Base-by-base conservation (phyloP, 169 alveolate species). In the Plasmodium berghei region DNA sequence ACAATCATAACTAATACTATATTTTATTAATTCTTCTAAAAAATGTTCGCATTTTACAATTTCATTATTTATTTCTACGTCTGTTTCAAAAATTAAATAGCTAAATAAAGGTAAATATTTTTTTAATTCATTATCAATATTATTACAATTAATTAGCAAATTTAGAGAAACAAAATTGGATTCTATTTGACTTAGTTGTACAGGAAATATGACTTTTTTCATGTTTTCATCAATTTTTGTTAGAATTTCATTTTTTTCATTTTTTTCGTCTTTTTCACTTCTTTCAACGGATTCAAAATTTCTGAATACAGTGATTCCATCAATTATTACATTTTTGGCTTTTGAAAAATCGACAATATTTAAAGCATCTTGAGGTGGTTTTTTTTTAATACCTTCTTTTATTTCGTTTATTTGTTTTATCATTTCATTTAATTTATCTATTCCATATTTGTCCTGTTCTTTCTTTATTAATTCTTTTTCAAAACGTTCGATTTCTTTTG, bases 111-210 rank as follows among this genome's bases (percentile, higher is more conserved):
- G 87, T 6, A 93, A 71, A 52, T 92, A 90, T 66, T 89, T 92
- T 49, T 71, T 59, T 46, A 73, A 75, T 28, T 56, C 86, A 0
- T 70, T 67, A 8, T 45, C 73, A 46, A 89, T 72, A 8, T 70
- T 70, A 34, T 46, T 61, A 5, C 94, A 87, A 46, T 93, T 89
- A 6, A 93, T 66, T 26, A 93, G 18, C 49, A 93, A 87, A 48
- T 71, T 72, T n/a, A 93, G 42, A 1, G 90, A 62, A 9, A 93
- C 96, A 55, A 93, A 93, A 40, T 93, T 94, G 2, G 95, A 91
- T 14, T 88, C 77, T 5, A 92, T 92, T 40, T 92, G 73, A 66
- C 93, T 93, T 49, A 93, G 69, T 59, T 93, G 96, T 40, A 92
- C 42, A 5, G 92, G 93, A 9, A 77, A 72, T 18, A 73, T 66